Conservation (phyloP, 495 filamentous ascomycete genomes). For the Entonaema liquescens region DNA sequence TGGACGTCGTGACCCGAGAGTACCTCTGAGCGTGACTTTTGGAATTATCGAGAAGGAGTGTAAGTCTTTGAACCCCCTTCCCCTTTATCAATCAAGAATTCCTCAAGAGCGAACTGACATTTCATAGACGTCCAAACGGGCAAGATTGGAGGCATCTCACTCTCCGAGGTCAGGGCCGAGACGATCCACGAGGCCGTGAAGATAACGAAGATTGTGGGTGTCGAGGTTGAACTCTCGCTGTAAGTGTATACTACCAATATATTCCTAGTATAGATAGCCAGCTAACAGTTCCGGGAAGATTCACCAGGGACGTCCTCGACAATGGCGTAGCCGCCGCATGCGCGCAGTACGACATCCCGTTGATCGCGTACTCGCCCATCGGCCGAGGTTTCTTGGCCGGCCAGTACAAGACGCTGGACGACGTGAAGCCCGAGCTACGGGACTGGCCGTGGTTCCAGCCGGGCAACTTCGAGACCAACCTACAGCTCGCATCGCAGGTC, state of each 20-base stretch:
- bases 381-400: slow-evolving; percentile 60
- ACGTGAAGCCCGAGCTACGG: slow-evolving; percentile 61
- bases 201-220: slow-evolving; percentile 72
- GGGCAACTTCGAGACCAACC: slow-evolving; percentile 75
- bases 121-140: slow-evolving; percentile 70
- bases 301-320: slow-evolving; percentile 50
- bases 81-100: neutral
- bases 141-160: slow-evolving; percentile 78
- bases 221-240: slow-evolving; percentile 84
- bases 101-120: slow-evolving; percentile 24
- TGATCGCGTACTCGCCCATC: slow-evolving; percentile 65
- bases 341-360: slow-evolving; percentile 75
- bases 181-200: slow-evolving; percentile 79
- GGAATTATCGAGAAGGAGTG: slow-evolving; percentile 63
- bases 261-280: slow-evolving; percentile 8
- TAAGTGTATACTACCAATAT: slow-evolving; percentile 71
- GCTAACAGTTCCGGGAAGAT: slow-evolving; percentile 66
- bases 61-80: slow-evolving; percentile 3
- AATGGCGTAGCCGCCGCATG: slow-evolving; percentile 80
- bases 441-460: slow-evolving; percentile 70
- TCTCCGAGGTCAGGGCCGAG: slow-evolving; percentile 76
- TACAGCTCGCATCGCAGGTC: slow-evolving; percentile 73
- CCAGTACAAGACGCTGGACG: slow-evolving; percentile 64
- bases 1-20: slow-evolving; percentile 73
- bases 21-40: slow-evolving; percentile 59